phyloP scores from a whole-genome alignment of 2,329 filamentous ascomycete species.

The Ampelomyces quisqualis region DNA sequence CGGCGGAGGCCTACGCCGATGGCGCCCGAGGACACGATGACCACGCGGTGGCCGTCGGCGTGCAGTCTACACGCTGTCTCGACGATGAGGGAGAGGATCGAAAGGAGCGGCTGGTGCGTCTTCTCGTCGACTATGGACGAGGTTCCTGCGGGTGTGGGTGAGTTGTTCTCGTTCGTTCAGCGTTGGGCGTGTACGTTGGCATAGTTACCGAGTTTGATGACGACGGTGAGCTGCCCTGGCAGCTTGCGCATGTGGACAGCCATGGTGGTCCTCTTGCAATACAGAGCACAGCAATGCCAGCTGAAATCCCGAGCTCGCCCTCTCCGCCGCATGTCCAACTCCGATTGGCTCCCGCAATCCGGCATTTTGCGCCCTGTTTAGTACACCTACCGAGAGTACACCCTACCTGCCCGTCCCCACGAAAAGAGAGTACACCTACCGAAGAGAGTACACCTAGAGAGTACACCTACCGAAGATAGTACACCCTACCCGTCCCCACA shows the following conservation, averaged over 20 bases:
- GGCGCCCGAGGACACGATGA: constrained; percentile 95
- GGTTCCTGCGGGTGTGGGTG: constrained; percentile 65
- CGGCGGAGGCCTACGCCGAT: constrained; percentile 89
- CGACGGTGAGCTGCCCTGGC: constrained; percentile 62
- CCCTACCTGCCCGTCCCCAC: no score
- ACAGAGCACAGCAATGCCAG: neutral
- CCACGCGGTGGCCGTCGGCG: constrained; percentile 88
- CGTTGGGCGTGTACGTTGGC: constrained; percentile 26
- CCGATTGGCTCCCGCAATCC: constrained; percentile 28
- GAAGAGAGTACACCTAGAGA: no score
- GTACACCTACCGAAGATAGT: no score
- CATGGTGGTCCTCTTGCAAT: constrained; percentile 18
- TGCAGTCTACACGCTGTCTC: constrained; percentile 86
- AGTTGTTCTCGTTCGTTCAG: constrained; percentile 25
- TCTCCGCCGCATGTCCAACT: no score
- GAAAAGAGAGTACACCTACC: no score
- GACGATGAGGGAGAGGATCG: constrained; percentile 87
- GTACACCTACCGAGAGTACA: no score
- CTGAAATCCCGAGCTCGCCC: neutral
- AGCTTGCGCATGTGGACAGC: constrained; percentile 55
- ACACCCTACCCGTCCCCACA: neutral
- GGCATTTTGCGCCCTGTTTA: constrained; percentile 2
- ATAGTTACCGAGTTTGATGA: constrained; percentile 78
- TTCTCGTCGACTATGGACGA: constrained; percentile 98
- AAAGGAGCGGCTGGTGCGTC: constrained; percentile 89